These are phyloP conservation scores for Saccharomycopsis fibuligera DNA, from an alignment of 805 yeast genomes.

Conservation along the genomic window DNA sequence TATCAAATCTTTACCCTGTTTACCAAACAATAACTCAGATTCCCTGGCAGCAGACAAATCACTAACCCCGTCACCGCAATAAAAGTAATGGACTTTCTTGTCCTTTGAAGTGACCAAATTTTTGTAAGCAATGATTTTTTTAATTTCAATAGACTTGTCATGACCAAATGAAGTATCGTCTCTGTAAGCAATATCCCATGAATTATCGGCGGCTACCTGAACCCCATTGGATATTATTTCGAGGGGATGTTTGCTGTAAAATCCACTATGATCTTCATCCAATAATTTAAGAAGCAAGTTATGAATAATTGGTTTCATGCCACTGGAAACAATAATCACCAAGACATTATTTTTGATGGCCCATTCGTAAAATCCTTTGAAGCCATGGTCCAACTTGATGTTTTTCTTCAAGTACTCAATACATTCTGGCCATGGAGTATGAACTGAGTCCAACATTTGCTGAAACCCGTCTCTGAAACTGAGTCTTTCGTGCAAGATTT, in stretches of 20 bases:
- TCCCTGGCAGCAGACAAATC: slow-evolving; percentile 94
- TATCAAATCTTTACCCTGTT: slow-evolving; percentile 84
- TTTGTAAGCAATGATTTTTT: slow-evolving; percentile 31
- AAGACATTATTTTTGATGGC: slow-evolving; percentile 68
- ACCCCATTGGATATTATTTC: slow-evolving; percentile 82
- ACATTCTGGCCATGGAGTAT: slow-evolving; percentile 76
- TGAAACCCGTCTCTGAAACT: slow-evolving; percentile 78
- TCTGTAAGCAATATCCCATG: slow-evolving; percentile 81
- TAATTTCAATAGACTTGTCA: slow-evolving; percentile 82
- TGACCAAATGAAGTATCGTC: slow-evolving; percentile 91
- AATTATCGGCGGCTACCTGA: slow-evolving; percentile 42
- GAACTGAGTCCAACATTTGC: slow-evolving; percentile 69
- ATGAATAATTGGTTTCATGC: slow-evolving; percentile 88
- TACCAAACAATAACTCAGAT: slow-evolving; percentile 89
- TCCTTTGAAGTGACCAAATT: slow-evolving; percentile 29
- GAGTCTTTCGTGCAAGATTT: slow-evolving; percentile 60
- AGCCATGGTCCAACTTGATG: slow-evolving; percentile 84
- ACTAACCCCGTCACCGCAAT: slow-evolving; percentile 97
- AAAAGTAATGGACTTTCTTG: slow-evolving; percentile 49
- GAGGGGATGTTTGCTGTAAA: slow-evolving; percentile 41
- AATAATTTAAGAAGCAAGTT: slow-evolving; percentile 61
- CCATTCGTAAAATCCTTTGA: slow-evolving; percentile 75
- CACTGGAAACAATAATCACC: slow-evolving; percentile 80
- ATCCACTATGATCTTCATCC: slow-evolving; percentile 65
- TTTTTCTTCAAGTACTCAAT: slow-evolving; percentile 59